A percentile compares a stretch with the other conserved stretches of the same genome.
These are phyloP conservation scores for Microbotryum saponariae DNA, from an alignment of 1,284 basidiomycete species.

Conservation along the genomic window DNA sequence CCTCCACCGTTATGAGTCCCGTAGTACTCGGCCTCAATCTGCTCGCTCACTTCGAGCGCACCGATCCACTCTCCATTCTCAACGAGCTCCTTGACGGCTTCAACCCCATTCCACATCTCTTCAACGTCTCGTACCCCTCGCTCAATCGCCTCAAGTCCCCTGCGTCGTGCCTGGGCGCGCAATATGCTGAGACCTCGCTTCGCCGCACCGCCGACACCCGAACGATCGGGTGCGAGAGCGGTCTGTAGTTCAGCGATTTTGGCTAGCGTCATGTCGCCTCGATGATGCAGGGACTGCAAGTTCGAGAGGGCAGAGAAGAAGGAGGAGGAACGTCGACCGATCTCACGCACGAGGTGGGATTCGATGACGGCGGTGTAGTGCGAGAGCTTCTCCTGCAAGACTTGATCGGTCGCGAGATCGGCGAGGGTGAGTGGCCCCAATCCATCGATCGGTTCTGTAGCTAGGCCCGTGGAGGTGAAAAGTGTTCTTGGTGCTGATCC, in stretches of 20 bases:
- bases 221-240: conserved; percentile 51
- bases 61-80: conserved; percentile 76
- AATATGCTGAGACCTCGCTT: conserved; percentile 68
- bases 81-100: conserved; percentile 67
- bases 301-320: conserved; percentile 96
- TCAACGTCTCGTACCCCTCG: conserved; percentile 50
- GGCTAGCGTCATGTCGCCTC: conserved; percentile 71
- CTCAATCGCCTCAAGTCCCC: conserved; percentile 54
- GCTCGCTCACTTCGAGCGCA: conserved; percentile 67
- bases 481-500: too few species aligned
- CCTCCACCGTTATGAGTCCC: not conserved
- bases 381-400: conserved; percentile 82
- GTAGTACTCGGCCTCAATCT: conserved; percentile 58
- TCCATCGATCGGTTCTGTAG: conserved; percentile 35
- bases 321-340: conserved; percentile 77
- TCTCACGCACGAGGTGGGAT: conserved; percentile 87
- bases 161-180: conserved; percentile 55
- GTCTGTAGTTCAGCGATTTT: conserved; percentile 66
- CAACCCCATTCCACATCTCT: conserved; percentile 56
- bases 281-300: conserved; percentile 80
- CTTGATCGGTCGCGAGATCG: conserved; percentile 47
- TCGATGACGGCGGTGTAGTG: conserved; percentile 91
- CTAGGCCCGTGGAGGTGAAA: conserved; percentile 7
- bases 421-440: conserved; percentile 40
- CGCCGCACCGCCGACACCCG: conserved; percentile 69